phyloP scores from a whole-genome alignment of 176 grass and related monocot genomes.

The Eleusine indica region DNA sequence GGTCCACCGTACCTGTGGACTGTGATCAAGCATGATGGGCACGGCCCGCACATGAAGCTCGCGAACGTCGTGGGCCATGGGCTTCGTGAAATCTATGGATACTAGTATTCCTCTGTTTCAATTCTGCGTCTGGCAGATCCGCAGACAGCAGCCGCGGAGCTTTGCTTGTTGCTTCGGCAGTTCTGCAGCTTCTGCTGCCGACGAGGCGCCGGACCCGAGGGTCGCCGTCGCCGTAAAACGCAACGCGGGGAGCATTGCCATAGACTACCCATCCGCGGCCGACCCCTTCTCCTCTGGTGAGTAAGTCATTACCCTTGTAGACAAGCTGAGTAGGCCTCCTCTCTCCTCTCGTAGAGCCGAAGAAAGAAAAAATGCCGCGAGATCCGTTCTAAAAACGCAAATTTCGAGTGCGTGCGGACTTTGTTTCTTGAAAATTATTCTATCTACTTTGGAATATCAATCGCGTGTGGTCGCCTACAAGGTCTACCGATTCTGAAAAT shows the following conservation, averaged over 20 bases:
- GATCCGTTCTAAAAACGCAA: not conserved
- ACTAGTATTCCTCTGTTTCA: too few species aligned
- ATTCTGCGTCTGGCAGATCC: conserved; percentile 10
- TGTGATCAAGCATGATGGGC: not conserved
- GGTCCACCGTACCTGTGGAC: too few species aligned
- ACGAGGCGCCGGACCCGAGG: not conserved
- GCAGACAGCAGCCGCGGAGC: not conserved
- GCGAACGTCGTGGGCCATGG: not conserved
- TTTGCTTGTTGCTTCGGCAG: not conserved
- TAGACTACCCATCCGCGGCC: not conserved
- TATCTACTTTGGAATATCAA: not conserved
- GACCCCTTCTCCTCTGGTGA: not conserved
- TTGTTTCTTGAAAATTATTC: not conserved
- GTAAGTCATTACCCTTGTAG: not conserved
- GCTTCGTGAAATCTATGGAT: too few species aligned
- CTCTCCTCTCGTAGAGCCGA: not conserved
- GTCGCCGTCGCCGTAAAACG: not conserved
- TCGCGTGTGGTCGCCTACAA: not conserved
- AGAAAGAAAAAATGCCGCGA: not conserved
- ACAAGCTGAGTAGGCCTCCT: not conserved
- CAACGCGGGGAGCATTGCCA: not conserved
- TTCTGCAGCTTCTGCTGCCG: too few species aligned
- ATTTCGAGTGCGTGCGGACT: not conserved
- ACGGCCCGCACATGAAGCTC: not conserved
- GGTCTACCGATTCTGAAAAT: not conserved